phyloP scores from a whole-genome alignment of 176 grass and related monocot species.

The Puya raimondii region DNA sequence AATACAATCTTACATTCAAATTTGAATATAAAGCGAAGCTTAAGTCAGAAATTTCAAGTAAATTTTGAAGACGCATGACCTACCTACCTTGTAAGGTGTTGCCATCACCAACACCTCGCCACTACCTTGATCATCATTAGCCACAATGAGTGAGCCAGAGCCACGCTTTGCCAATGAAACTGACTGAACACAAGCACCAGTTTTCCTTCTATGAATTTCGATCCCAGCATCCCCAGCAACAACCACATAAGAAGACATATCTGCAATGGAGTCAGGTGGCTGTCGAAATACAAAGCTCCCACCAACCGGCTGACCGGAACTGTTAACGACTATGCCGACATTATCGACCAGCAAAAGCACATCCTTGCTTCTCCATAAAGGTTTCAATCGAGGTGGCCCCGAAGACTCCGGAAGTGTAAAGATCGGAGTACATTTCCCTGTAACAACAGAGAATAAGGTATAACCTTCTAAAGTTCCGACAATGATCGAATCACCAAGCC shows the following conservation, averaged over 20 bases:
- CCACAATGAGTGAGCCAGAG: constrained; percentile 37
- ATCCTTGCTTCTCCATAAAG: constrained; percentile 48
- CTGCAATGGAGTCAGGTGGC: constrained; percentile 43
- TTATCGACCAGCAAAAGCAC: constrained; percentile 78
- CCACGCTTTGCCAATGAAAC: constrained; percentile 35
- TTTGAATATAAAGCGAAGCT: not conserved
- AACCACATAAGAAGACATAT: constrained; percentile 63
- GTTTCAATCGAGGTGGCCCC: constrained; percentile 45
- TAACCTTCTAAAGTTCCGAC: constrained; percentile 52
- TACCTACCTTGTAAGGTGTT: constrained; percentile 98
- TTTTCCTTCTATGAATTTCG: constrained; percentile 77
- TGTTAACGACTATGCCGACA: constrained; percentile 55
- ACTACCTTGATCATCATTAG: constrained; percentile 39
- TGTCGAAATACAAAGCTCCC: constrained; percentile 79
- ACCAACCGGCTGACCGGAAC: constrained; percentile 46
- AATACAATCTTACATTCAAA: not conserved
- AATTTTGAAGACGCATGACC: constrained; percentile 12
- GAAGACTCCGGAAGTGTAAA: constrained; percentile 73
- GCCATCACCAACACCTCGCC: constrained; percentile 43
- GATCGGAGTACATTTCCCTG: constrained; percentile 31
- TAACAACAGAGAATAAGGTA: constrained; percentile 34
- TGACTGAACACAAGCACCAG: constrained; percentile 45
- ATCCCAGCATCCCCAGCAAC: constrained; percentile 48
- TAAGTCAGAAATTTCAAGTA: not conserved
- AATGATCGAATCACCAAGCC: constrained; percentile 61